Conservation (phyloP, 2,329 filamentous ascomycete species). For the Colletotrichum magnum region DNA sequence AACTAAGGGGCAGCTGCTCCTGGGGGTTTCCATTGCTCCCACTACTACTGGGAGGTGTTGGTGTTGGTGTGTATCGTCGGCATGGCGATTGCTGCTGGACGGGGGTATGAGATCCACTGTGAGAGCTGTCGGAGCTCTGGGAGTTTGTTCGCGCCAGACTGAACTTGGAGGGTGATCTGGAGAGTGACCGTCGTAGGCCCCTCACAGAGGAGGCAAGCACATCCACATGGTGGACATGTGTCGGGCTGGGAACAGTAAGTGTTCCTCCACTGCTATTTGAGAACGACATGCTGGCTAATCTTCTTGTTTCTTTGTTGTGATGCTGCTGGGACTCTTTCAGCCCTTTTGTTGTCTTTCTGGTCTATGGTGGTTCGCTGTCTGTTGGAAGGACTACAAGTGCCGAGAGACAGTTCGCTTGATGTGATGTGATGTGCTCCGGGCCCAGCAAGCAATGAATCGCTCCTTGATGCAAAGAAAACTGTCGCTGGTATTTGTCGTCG, state of each 20-base stretch:
- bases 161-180: slow-evolving; percentile 94
- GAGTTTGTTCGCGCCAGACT: slow-evolving; percentile 68
- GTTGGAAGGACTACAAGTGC: slow-evolving; percentile 32
- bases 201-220: slow-evolving; percentile 82
- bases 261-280: slow-evolving; percentile 78
- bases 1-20: slow-evolving; percentile 52
- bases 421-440: slow-evolving; percentile 22
- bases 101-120: slow-evolving; percentile 44
- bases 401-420: background rate
- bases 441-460: slow-evolving; percentile 31
- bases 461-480: slow-evolving; percentile 32
- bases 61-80: slow-evolving; percentile 53
- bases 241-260: slow-evolving; percentile 89
- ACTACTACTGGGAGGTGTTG: slow-evolving; percentile 41
- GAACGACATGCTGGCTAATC: slow-evolving; percentile 67
- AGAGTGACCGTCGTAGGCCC: slow-evolving; percentile 88
- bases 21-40: slow-evolving; percentile 50
- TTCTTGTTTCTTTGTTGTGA: slow-evolving; percentile 19
- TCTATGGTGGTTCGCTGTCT: slow-evolving; percentile 20
- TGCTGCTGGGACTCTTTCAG: background rate
- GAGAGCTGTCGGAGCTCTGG: slow-evolving; percentile 63
- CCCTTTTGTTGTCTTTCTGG: background rate
- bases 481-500: slow-evolving; percentile 36
- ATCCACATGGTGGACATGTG: slow-evolving; percentile 85
- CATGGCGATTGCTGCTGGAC: slow-evolving; percentile 57